Evolutionary conservation across 2,329 filamentous ascomycete species (phyloP).

Genomic region (Microdochium paspali): DNA sequence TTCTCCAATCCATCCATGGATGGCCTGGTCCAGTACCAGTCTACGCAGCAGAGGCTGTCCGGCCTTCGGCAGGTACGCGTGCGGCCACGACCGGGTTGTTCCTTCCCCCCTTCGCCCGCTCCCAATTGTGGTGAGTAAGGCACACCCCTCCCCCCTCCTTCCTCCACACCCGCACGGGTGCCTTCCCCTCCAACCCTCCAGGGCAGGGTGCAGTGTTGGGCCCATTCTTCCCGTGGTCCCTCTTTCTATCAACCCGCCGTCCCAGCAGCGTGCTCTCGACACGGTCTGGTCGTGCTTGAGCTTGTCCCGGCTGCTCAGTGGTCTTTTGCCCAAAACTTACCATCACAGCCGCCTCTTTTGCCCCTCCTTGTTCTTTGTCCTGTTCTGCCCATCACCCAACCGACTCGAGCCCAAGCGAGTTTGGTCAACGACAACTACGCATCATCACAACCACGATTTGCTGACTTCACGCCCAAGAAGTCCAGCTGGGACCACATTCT

Average conservation of each 20-base stretch:
- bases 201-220: neutral
- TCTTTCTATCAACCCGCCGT: neutral
- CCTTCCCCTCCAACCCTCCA: neutral
- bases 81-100: neutral
- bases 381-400: neutral
- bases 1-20: no score
- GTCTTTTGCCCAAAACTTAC: neutral
- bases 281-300: neutral
- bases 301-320: neutral
- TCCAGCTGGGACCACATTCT: neutral
- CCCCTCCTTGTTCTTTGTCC: neutral
- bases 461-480: neutral
- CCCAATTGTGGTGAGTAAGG: neutral
- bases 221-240: neutral
- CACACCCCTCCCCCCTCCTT: neutral
- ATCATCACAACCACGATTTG: neutral
- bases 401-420: constrained; percentile 1
- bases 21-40: no score
- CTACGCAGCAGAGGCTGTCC: no score
- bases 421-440: neutral
- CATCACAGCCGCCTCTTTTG: neutral
- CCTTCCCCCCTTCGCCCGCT: neutral
- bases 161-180: neutral
- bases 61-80: no score
- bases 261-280: neutral